Evolutionary conservation across 257 asterid genomes (phyloP).

Genomic region (Solanum pimpinellifolium): DNA sequence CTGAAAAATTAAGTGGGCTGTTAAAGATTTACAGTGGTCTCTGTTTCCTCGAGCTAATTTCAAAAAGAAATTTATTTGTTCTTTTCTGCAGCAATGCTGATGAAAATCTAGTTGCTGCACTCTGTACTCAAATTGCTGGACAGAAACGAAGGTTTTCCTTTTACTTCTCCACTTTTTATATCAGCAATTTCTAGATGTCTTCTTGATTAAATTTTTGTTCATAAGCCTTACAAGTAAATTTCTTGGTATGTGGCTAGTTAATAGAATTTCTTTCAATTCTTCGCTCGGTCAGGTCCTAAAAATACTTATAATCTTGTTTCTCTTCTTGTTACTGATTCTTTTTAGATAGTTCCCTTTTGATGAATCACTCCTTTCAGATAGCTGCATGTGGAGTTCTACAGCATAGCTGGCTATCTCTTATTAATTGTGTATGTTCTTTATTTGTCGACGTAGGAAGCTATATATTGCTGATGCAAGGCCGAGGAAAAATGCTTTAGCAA

Average conservation of each 20-base stretch:
- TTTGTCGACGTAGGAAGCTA: slow-evolving; percentile 55
- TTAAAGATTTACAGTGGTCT: not conserved
- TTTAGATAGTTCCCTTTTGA: not conserved
- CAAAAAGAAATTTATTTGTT: not conserved
- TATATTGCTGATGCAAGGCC: slow-evolving; percentile 99
- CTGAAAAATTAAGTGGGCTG: not conserved
- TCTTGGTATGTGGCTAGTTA: not conserved
- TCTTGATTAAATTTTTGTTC: not conserved
- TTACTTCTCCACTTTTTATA: slow-evolving; percentile 1
- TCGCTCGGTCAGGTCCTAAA: not conserved
- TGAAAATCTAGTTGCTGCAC: slow-evolving; percentile 88
- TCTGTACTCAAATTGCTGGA: slow-evolving; percentile 73
- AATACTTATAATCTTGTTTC: not conserved
- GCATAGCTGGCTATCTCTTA: not conserved
- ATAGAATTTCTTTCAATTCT: not conserved
- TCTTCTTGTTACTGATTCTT: not conserved
- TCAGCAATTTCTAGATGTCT: not conserved
- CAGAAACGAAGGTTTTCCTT: slow-evolving; percentile 47
- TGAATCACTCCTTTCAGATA: not conserved
- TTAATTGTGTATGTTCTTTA: not conserved
- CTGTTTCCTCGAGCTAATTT: not conserved
- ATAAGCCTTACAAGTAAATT: not conserved
- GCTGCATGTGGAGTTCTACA: not conserved
- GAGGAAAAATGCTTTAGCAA: slow-evolving; percentile 96
- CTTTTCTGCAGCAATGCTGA: slow-evolving; percentile 67